These are phyloP conservation scores for Hordeum marinum DNA, from an alignment of 176 grass and related monocot species.

Conservation along the genomic window DNA sequence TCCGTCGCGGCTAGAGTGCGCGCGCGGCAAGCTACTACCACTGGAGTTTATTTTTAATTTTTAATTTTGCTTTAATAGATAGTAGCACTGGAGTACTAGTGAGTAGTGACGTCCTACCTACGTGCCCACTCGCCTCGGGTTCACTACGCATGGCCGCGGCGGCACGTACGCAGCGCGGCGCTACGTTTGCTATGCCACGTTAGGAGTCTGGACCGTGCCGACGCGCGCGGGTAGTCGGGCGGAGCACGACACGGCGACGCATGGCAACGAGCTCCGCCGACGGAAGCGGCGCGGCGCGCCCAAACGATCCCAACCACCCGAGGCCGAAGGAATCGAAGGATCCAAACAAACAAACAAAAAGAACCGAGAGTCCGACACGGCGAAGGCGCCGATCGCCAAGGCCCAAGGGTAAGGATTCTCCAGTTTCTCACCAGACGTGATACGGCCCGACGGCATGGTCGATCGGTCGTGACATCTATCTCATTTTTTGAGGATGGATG, in stretches of 20 bases:
- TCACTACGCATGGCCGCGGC: neutral
- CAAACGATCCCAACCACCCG: neutral
- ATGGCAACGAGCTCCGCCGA: no score
- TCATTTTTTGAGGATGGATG: neutral
- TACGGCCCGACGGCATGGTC: neutral
- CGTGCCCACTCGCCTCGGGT: neutral
- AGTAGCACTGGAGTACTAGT: neutral
- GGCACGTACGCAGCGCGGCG: neutral
- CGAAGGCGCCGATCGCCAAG: neutral
- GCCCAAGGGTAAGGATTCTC: neutral
- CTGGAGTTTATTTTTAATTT: no score
- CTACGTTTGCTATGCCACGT: neutral
- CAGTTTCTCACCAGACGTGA: neutral
- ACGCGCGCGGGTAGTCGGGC: no score
- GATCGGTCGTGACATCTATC: neutral
- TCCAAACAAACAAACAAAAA: neutral
- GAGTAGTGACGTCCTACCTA: neutral
- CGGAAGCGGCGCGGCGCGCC: no score
- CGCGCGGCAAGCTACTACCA: neutral
- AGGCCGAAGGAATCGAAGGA: neutral
- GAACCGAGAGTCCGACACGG: neutral
- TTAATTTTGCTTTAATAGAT: no score
- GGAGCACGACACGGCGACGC: no score
- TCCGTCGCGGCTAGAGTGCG: neutral
- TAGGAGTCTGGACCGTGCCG: neutral